Conservation (phyloP, 2,329 filamentous ascomycete genomes). For the Emergomyces pasteurianus region DNA sequence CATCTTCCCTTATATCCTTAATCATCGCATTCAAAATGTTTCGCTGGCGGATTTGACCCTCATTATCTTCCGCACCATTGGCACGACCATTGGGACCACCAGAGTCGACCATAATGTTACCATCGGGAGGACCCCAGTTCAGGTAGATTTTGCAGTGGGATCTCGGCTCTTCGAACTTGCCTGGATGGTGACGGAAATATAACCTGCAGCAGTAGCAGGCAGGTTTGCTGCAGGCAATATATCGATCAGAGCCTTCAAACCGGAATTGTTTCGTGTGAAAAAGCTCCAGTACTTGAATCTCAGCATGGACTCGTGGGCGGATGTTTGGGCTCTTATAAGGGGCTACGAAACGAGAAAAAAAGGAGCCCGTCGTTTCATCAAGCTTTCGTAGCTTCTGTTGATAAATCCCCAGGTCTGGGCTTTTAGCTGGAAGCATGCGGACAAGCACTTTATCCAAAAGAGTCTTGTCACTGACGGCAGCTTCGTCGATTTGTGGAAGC, state of each 20-base stretch:
- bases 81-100: background rate
- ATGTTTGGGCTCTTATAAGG: slow-evolving; percentile 18
- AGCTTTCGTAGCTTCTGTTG: slow-evolving; percentile 17
- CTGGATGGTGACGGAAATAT: slow-evolving; percentile 20
- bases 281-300: slow-evolving; percentile 38
- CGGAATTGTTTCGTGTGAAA: slow-evolving; percentile 25
- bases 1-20: slow-evolving; percentile 13
- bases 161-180: slow-evolving; percentile 14
- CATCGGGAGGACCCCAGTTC: slow-evolving; percentile 19
- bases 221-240: slow-evolving; percentile 41
- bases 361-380: slow-evolving; percentile 16
- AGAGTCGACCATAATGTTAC: background rate
- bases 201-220: slow-evolving; percentile 39
- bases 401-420: slow-evolving; percentile 6
- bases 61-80: slow-evolving; percentile 3
- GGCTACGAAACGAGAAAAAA: slow-evolving; percentile 16
- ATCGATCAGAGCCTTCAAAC: slow-evolving; percentile 33
- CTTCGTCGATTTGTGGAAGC: slow-evolving; percentile 10
- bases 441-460: slow-evolving; percentile 15
- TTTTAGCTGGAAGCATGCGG: slow-evolving; percentile 15
- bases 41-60: slow-evolving; percentile 10
- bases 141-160: slow-evolving; percentile 20
- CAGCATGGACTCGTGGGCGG: slow-evolving; percentile 27
- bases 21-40: slow-evolving; percentile 19
- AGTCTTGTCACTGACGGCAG: slow-evolving; percentile 6